Evolutionary conservation across 768 basidiomycete species (phyloP), one percentile per base, ranked within the genome.

Genomic region (Russula compacta): DNA sequence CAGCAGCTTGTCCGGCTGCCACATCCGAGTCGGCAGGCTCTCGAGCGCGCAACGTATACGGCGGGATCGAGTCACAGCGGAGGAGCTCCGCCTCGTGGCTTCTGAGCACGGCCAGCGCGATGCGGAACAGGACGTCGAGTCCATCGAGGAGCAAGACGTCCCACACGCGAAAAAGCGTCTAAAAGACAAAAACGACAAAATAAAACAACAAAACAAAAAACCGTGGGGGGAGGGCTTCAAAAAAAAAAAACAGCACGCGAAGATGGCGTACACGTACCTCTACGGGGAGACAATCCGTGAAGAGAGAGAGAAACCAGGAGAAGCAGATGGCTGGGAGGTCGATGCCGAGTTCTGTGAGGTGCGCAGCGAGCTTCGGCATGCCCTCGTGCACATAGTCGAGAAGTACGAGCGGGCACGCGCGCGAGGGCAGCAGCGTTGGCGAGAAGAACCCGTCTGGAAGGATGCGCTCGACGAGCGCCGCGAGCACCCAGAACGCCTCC

Each of bases 161-260:
- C 95, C 97, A 98, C 6, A 98, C 86, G 53, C 95, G 79, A 74
- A 98, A 95, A 43, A 98, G 76, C 0, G 95, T 98, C 92, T 94
- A 66, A 17, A 33, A 24, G 29, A 47, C 12, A 39, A 49, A 19
- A 36, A 17, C 3, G 19, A 29, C 24, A 15, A 33, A 1, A 17
- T 19, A 32, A 14, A 12, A 50, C 32, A 8, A 33, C 14, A 15
- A 1, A n/a, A 29, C 48, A 2, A 48, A 11, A 14, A 0, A 48
- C 11, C 29, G 6, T 11, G 14, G 24, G 24, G 6, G 5, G 14
- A 29, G 10, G 4, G 10, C 6, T 39, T 10, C 40, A 11, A 11
- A 32, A 17, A 17, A 9, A 17, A 15, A 0, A 19, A 29, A 29
- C 24, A 29, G 24, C 2, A 29, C 24, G 24, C 24, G 24, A 3